These are phyloP conservation scores for Penicillium sp. DNA, from an alignment of 2,329 filamentous ascomycete genomes.

Conservation along the genomic window DNA sequence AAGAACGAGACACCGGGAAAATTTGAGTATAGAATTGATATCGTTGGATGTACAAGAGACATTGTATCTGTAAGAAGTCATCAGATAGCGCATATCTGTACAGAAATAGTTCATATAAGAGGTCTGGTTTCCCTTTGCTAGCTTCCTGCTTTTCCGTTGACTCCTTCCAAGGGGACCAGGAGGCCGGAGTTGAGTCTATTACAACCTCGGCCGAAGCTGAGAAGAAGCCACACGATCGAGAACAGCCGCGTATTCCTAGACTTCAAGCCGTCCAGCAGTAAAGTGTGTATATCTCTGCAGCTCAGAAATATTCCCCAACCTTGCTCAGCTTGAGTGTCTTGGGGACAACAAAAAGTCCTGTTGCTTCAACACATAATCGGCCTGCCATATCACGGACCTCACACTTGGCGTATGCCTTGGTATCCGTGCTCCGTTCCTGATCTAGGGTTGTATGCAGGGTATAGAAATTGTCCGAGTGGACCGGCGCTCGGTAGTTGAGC, in stretches of 20 bases:
- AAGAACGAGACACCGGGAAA: background rate
- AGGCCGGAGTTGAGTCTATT: background rate
- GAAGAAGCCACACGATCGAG: background rate
- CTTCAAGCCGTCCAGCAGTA: background rate
- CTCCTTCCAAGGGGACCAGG: no score
- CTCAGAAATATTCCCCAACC: conserved; percentile 36
- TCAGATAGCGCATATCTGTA: background rate
- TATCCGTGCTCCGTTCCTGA: conserved; percentile 30
- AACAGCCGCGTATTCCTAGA: background rate
- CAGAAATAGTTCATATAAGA: background rate
- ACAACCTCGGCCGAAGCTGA: background rate
- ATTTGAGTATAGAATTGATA: background rate
- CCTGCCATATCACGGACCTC: conserved; percentile 40
- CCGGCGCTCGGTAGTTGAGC: conserved; percentile 56
- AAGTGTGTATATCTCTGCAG: background rate
- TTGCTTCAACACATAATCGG: conserved; percentile 50
- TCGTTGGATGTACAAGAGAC: background rate
- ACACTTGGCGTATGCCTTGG: conserved; percentile 32
- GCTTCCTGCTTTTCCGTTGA: background rate
- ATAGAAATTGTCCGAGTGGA: conserved; percentile 55
- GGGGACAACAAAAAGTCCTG: conserved; percentile 52
- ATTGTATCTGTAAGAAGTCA: background rate
- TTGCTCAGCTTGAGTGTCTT: conserved; percentile 39
- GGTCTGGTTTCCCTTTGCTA: background rate
- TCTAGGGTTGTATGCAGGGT: conserved; percentile 46